phyloP scores from a whole-genome alignment of 2,329 filamentous ascomycete genomes.

The Pestalotiopsis sp. region DNA sequence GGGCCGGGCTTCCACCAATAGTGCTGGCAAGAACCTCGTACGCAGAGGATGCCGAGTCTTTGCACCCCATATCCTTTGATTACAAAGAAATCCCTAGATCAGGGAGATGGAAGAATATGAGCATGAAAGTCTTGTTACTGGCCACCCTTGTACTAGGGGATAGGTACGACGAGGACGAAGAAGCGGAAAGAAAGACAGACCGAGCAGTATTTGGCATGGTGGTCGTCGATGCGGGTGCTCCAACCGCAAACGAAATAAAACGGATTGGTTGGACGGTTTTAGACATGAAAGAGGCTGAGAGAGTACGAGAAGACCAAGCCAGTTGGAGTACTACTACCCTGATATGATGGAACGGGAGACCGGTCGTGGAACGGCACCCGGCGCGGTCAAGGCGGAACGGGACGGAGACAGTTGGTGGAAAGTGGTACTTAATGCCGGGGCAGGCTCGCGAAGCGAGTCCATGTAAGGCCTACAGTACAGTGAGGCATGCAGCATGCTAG shows the following conservation, averaged over 20 bases:
- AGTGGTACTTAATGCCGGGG: no score
- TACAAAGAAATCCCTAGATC: not conserved
- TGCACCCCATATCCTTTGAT: not conserved
- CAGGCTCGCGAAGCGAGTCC: no score
- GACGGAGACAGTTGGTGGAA: no score
- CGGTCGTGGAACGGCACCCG: no score
- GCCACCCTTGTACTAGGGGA: no score
- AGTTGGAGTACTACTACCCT: not conserved
- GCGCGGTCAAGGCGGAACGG: no score
- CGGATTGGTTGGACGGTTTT: not conserved
- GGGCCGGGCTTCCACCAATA: not conserved
- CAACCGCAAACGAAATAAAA: conserved; percentile 2
- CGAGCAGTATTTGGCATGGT: not conserved
- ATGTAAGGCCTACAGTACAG: no score
- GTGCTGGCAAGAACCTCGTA: not conserved
- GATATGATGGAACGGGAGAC: not conserved
- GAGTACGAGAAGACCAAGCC: not conserved
- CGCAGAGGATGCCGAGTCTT: not conserved
- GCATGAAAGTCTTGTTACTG: not conserved
- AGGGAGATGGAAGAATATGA: not conserved
- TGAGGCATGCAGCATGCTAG: no score
- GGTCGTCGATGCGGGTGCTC: not conserved
- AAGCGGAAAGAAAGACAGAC: not conserved
- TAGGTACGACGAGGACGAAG: not conserved
- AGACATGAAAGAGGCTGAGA: not conserved